These are phyloP conservation scores for Naganishia antarctica DNA, from an alignment of 768 basidiomycete genomes.

Conservation along the genomic window DNA sequence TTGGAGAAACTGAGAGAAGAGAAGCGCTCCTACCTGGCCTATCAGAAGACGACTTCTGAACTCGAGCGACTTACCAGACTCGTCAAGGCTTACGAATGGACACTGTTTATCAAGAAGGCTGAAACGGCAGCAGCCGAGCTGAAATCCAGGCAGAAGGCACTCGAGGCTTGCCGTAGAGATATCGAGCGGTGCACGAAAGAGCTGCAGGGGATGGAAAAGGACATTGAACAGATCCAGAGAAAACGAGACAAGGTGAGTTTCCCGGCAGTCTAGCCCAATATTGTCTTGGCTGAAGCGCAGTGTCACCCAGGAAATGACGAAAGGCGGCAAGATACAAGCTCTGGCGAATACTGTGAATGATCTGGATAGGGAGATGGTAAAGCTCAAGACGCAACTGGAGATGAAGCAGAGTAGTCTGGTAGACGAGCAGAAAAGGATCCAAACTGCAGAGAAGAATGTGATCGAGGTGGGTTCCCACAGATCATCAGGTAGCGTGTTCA, in stretches of 20 bases:
- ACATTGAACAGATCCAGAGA: conserved; percentile 62
- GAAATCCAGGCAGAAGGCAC: conserved; percentile 36
- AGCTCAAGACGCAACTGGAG: conserved; percentile 77
- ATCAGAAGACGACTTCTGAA: conserved; percentile 81
- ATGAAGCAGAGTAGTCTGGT: conserved; percentile 68
- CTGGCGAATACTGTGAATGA: conserved; percentile 74
- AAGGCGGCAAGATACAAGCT: conserved; percentile 85
- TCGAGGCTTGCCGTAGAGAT: conserved; percentile 40
- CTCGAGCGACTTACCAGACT: conserved; percentile 77
- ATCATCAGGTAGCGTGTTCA: no score
- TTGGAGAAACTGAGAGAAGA: conserved; percentile 82
- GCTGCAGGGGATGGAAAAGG: conserved; percentile 59
- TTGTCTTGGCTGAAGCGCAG: background rate
- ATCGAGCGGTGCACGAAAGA: conserved; percentile 54
- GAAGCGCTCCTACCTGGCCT: conserved; percentile 81
- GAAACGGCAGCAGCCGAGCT: conserved; percentile 39
- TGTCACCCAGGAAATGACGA: conserved; percentile 62
- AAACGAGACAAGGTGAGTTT: conserved; percentile 59
- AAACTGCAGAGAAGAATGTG: conserved; percentile 57
- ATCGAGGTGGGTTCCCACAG: conserved; percentile 55
- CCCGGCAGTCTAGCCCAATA: background rate
- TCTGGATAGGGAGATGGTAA: conserved; percentile 72
- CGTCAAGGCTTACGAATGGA: conserved; percentile 85
- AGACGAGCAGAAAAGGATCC: conserved; percentile 68
- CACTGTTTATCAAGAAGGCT: conserved; percentile 48